phyloP scores from a whole-genome alignment of 305 asterid species.

The Lippia alba region DNA sequence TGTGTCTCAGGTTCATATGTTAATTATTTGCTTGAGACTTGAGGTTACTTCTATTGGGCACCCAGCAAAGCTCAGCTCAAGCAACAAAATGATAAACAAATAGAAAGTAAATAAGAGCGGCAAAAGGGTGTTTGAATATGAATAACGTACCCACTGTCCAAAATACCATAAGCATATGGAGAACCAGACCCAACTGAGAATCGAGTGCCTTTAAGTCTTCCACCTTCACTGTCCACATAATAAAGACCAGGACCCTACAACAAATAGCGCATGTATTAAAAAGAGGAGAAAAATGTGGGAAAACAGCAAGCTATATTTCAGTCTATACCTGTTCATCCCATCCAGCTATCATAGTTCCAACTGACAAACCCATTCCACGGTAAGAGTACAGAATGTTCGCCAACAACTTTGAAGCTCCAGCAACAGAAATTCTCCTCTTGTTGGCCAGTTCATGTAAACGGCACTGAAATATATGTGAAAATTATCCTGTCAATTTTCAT shows the following conservation, averaged over 20 bases:
- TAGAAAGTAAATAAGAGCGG: slow-evolving; percentile 7
- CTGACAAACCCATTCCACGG: slow-evolving; percentile 96
- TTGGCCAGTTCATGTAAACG: slow-evolving; percentile 93
- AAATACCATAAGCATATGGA: slow-evolving; percentile 94
- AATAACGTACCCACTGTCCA: slow-evolving; percentile 82
- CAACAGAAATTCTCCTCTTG: slow-evolving; percentile 88
- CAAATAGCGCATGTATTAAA: slow-evolving; percentile 29
- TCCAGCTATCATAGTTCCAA: slow-evolving; percentile 98
- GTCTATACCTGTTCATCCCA: slow-evolving; percentile 91
- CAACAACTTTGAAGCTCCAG: slow-evolving; percentile 95
- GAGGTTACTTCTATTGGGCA: neutral
- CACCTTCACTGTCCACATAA: slow-evolving; percentile 96
- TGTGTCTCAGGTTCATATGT: too few species aligned
- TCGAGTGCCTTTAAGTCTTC: slow-evolving; percentile 90
- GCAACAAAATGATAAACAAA: neutral
- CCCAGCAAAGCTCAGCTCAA: neutral
- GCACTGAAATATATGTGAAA: slow-evolving; percentile 61
- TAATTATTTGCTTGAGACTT: too few species aligned
- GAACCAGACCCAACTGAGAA: slow-evolving; percentile 99
- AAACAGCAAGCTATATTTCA: slow-evolving; percentile 15
- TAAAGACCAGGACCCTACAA: slow-evolving; percentile 92
- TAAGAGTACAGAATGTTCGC: slow-evolving; percentile 90
- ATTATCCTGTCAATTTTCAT: slow-evolving; percentile 20
- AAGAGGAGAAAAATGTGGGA: neutral
- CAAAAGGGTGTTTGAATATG: slow-evolving; percentile 6